phyloP scores from a whole-genome alignment of 192 early-diverging fungal genomes.

The Coemansia sp. region DNA sequence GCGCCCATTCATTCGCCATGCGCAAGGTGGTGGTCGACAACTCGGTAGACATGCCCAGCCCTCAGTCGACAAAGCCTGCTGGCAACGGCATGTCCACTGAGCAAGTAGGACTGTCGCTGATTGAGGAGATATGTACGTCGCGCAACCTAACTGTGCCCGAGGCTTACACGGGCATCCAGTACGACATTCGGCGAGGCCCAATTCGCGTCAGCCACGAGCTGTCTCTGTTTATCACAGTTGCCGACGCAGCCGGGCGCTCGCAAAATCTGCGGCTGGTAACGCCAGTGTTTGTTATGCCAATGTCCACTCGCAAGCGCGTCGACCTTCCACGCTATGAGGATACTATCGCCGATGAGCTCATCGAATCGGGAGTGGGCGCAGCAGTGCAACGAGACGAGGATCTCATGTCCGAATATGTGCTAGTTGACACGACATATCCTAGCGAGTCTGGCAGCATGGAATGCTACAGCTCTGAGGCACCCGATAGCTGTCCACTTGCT shows the following conservation, averaged over 20 bases:
- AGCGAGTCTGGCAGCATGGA: not conserved
- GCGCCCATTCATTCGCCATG: conserved; percentile 5
- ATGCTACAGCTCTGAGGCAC: not conserved
- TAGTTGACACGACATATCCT: conserved; percentile 26
- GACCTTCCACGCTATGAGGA: conserved; percentile 51
- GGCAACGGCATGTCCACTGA: not conserved
- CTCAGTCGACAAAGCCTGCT: not conserved
- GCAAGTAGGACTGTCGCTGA: conserved; percentile 24
- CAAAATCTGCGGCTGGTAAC: conserved; percentile 50
- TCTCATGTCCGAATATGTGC: conserved; percentile 44
- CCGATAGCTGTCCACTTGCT: conserved; percentile 33
- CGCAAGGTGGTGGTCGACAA: conserved; percentile 25
- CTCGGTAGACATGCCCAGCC: conserved; percentile 18
- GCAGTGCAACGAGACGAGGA: conserved; percentile 32
- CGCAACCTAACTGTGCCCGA: conserved; percentile 38
- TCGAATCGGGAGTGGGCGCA: conserved; percentile 27
- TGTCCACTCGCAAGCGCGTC: conserved; percentile 19
- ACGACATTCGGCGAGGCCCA: conserved; percentile 46
- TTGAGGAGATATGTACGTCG: conserved; percentile 32
- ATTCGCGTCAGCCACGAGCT: conserved; percentile 45
- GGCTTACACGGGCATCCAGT: conserved; percentile 47
- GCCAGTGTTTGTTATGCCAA: conserved; percentile 44
- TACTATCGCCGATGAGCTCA: conserved; percentile 23
- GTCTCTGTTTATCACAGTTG: conserved; percentile 30
- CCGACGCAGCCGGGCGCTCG: conserved; percentile 17